phyloP scores from a whole-genome alignment of 495 filamentous ascomycete genomes.

The Neurospora discreta region DNA sequence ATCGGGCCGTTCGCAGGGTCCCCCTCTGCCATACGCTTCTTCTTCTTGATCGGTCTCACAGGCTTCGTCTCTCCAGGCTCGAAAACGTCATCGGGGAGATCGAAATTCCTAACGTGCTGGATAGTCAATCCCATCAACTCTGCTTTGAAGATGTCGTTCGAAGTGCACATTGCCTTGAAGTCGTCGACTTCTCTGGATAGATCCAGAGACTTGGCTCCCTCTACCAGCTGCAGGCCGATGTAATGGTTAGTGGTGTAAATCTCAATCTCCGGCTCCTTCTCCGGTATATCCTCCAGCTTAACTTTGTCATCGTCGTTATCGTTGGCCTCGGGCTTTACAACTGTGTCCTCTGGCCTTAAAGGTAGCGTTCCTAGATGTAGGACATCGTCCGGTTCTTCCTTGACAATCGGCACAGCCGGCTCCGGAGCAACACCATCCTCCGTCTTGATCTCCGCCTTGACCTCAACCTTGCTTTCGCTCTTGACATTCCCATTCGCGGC shows the following conservation, averaged over 20 bases:
- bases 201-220: conserved; percentile 48
- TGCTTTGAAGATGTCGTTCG: conserved; percentile 52
- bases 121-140: conserved; percentile 52
- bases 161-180: conserved; percentile 60
- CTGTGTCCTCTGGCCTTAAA: neutral
- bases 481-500: conserved; percentile 25
- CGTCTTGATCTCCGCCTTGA: conserved; percentile 32
- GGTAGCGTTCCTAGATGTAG: neutral
- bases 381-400: conserved; percentile 7
- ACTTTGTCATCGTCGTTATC: conserved; percentile 4
- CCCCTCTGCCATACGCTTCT: conserved; percentile 20
- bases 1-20: conserved; percentile 7
- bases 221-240: conserved; percentile 22
- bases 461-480: conserved; percentile 47
- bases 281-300: conserved; percentile 16
- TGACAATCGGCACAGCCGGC: neutral
- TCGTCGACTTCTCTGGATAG: conserved; percentile 61
- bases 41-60: conserved; percentile 44
- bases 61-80: conserved; percentile 66
- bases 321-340: conserved; percentile 5
- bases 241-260: conserved; percentile 26
- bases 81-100: conserved; percentile 85
- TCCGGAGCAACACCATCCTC: conserved; percentile 2
- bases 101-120: conserved; percentile 66
- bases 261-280: conserved; percentile 11